Percentiles rank a stretch among this genome's conserved stretches.
Conservation (phyloP, 164 flowering plant genomes). For the Piper longum region DNA sequence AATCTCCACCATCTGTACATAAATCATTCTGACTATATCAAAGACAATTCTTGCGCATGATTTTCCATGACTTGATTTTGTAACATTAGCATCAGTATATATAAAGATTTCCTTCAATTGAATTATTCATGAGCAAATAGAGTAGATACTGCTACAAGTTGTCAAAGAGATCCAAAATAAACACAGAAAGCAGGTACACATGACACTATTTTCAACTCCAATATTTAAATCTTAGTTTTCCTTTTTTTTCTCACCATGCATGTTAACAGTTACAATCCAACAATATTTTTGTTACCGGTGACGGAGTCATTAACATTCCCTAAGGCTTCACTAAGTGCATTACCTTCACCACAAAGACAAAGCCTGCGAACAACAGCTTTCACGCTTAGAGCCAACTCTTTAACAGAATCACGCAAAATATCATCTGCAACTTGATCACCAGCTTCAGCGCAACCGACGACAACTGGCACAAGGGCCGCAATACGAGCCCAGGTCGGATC, state of each 20-base stretch:
- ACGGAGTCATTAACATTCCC: too few species aligned
- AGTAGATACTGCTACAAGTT: neutral
- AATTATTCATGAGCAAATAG: too few species aligned
- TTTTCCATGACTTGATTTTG: neutral
- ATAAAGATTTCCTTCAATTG: too few species aligned
- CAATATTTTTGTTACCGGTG: too few species aligned
- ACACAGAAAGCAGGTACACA: neutral
- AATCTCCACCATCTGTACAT: constrained; percentile 58
- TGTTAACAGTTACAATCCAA: too few species aligned
- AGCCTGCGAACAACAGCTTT: constrained; percentile 85
- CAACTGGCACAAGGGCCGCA: constrained; percentile 87
- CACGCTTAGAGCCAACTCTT: constrained; percentile 74
- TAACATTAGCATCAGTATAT: too few species aligned
- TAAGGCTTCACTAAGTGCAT: too few species aligned
- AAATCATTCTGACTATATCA: neutral
- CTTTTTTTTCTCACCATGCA: too few species aligned
- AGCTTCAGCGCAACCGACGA: constrained; percentile 83
- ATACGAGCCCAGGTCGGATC: constrained; percentile 99
- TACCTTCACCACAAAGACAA: constrained; percentile 72
- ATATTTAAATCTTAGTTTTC: too few species aligned
- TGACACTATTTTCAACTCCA: too few species aligned
- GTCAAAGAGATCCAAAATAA: neutral
- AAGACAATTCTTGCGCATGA: neutral
- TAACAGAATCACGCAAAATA: constrained; percentile 53
- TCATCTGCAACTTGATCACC: constrained; percentile 71